Evolutionary conservation across 2,329 filamentous ascomycete genomes (phyloP), one percentile per base, ranked within the genome.

Genomic region (Biscogniauxia mediterranea): DNA sequence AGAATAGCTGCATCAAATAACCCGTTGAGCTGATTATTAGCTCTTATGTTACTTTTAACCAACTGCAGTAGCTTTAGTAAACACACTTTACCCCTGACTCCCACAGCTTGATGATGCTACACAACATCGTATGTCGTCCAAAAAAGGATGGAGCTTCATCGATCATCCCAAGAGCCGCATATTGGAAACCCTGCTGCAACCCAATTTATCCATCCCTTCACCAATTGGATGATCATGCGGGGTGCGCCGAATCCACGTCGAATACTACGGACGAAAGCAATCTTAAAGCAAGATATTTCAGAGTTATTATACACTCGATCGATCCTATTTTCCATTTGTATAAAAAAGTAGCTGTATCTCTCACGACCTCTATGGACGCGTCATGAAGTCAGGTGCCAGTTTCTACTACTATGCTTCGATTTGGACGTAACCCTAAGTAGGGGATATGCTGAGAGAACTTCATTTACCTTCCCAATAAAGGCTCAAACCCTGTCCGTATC

Each of bases 191-290:
- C 51, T 64, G 61, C 58, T 54, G 50, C 58, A 38, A 26, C 26
- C 26, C 58, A 64, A 66, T 66, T 66, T 66, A 66, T 57, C 65
- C 63, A 65, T 56, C 56, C 52, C 63, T 60, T 50, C 57, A 60
- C 56, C 51, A 59, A 54, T 59, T 53, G 54, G 50, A 57, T 46
- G 32, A 59, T 32, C 26, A 55, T 64, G 65, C 61, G 65, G 61
- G 65, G 63, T 63, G 61, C 57, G n/a, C 62, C 58, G 28, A 42
- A 20, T 38, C 25, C 54, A 55, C 54, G 54, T 55, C 15, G 11
- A 61, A 53, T 59, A 55, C 61, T 57, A 54, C 60, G 61, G 59
- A 52, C 51, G 55, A 13, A 66, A 61, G 61, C 55, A 58, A 66
- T 57, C 42, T 61, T 58, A 59, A 60, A 64, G 60, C 62, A 62